Evolutionary conservation across 768 basidiomycete species (phyloP).

Genomic region (Termitomyces sp.): DNA sequence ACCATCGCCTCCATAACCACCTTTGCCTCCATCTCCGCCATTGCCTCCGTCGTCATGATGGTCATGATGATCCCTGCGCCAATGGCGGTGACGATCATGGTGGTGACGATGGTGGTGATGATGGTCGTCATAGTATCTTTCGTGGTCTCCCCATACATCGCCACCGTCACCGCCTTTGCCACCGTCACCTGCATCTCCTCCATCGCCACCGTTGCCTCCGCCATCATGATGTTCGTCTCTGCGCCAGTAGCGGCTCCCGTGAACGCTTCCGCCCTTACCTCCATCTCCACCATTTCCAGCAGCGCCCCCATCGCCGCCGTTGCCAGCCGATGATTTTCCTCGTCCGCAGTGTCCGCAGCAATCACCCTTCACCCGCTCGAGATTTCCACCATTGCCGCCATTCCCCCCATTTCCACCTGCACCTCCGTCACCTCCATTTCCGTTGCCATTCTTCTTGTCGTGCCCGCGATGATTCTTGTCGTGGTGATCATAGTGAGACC

Average conservation of each 20-base stretch:
- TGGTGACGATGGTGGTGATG: neutral
- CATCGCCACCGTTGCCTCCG: neutral
- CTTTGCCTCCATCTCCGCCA: too few species aligned
- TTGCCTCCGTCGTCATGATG: too few species aligned
- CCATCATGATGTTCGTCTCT: neutral
- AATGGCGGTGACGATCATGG: too few species aligned
- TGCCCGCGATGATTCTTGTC: neutral
- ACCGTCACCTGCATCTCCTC: neutral
- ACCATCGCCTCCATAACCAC: too few species aligned
- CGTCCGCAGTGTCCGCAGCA: neutral
- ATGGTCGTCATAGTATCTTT: too few species aligned
- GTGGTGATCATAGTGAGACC: neutral
- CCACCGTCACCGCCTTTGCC: neutral
- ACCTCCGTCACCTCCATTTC: conserved; percentile 2
- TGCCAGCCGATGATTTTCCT: neutral
- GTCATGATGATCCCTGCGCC: too few species aligned
- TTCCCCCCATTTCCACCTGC: neutral
- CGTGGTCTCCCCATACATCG: too few species aligned
- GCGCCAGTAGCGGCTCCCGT: neutral
- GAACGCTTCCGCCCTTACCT: neutral
- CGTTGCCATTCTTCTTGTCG: neutral
- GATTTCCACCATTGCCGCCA: conserved; percentile 5
- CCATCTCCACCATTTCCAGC: conserved; percentile 7
- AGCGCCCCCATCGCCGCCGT: conserved; percentile 4
- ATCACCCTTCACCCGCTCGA: neutral